These are phyloP conservation scores for Lentinula lateritia DNA, from an alignment of 768 basidiomycete genomes.

Conservation along the genomic window DNA sequence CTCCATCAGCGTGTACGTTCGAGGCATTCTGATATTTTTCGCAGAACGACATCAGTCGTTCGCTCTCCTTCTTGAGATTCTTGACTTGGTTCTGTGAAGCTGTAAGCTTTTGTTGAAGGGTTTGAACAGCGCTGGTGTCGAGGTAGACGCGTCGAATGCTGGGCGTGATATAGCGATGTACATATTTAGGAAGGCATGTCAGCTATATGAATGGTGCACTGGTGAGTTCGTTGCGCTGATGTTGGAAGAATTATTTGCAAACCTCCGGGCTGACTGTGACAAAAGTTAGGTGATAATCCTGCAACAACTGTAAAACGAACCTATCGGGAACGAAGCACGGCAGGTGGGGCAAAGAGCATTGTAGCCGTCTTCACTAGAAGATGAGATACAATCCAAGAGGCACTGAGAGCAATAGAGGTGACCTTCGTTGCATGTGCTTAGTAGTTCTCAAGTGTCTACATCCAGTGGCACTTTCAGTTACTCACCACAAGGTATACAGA, in stretches of 20 bases:
- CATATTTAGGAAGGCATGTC: constrained; percentile 41
- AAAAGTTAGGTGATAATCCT: background rate
- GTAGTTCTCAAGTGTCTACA: background rate
- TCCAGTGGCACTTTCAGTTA: background rate
- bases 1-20: constrained; percentile 24
- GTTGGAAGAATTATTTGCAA: background rate
- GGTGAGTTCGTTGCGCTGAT: constrained; percentile 3
- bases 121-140: constrained; percentile 20
- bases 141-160: constrained; percentile 47
- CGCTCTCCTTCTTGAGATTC: constrained; percentile 33
- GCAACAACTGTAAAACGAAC: constrained; percentile 25
- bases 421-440: constrained; percentile 27
- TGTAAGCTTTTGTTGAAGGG: constrained; percentile 26
- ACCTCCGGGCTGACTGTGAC: constrained; percentile 38
- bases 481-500: constrained; percentile 60
- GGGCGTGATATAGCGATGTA: constrained; percentile 41
- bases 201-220: constrained; percentile 23
- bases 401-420: constrained; percentile 62
- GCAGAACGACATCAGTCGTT: constrained; percentile 36
- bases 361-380: constrained; percentile 22
- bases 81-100: constrained; percentile 32
- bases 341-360: constrained; percentile 56
- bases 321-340: constrained; percentile 45
- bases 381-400: constrained; percentile 35
- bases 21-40: constrained; percentile 32